Evolutionary conservation across 1,284 basidiomycete species (phyloP).

Genomic region (Trichosporon asahii): DNA sequence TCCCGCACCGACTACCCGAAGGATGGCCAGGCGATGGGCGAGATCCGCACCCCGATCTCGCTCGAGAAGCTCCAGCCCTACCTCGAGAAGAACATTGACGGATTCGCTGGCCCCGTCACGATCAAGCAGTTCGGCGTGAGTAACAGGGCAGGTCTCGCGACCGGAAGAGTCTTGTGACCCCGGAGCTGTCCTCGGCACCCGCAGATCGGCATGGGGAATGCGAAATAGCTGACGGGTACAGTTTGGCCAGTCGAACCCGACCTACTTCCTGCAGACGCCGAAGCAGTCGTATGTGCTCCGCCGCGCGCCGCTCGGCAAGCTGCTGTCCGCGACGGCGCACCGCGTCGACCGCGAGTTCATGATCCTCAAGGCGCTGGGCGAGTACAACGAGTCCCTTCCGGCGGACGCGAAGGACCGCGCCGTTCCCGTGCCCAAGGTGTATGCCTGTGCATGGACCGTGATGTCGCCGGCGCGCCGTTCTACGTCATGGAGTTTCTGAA

Average conservation of each 20-base stretch:
- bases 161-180: no score
- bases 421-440: conserved; percentile 83
- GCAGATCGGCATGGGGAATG: neutral
- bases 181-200: neutral
- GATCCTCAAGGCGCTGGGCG: conserved; percentile 70
- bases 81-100: conserved; percentile 60
- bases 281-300: conserved; percentile 63
- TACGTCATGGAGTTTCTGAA: conserved; percentile 94
- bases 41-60: conserved; percentile 68
- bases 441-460: conserved; percentile 74
- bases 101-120: conserved; percentile 64
- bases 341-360: conserved; percentile 89
- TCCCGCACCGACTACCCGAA: conserved; percentile 5
- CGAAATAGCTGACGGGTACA: conserved; percentile 6
- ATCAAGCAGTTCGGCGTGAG: conserved; percentile 89
- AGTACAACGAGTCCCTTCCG: conserved; percentile 58
- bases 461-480: conserved; percentile 81
- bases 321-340: conserved; percentile 85
- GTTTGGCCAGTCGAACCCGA: conserved; percentile 76
- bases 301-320: conserved; percentile 85
- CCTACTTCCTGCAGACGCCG: conserved; percentile 59
- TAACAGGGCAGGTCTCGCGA: conserved; percentile 22
- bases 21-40: conserved; percentile 22
- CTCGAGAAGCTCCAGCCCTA: conserved; percentile 65
- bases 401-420: conserved; percentile 29